Evolutionary conservation across 2,329 filamentous ascomycete species (phyloP), one percentile per base, ranked within the genome.

Genomic region (Chrysoporthe deuterocubensis): DNA sequence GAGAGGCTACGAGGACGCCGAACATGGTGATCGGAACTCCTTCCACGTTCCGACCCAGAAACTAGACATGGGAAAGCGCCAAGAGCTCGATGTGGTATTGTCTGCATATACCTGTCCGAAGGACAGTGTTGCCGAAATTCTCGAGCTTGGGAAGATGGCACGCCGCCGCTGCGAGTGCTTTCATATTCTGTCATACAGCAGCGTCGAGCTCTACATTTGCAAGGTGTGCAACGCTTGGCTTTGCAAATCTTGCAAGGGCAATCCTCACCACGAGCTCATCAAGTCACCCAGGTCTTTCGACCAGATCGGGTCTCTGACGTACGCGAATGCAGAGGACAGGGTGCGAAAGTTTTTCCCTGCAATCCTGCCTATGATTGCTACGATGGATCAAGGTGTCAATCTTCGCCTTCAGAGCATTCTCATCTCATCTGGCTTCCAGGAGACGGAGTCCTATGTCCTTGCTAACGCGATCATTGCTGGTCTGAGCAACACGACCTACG

Each of bases 201-300:
- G 68, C 34, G 52, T 66, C 32, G 68, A 68, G 32, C 52, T 70
- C 4, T 60, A 61, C 18, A 54, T 57, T 7, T 83, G 81, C 66
- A n/a, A 50, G 0, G 69, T 72, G 5, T 83, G 81, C 67, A 71
- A 67, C 7, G 74, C 74, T 7, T 76, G 76, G n/a, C 77, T 79
- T 16, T 83, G 81, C 71, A 68, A 69, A 13, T 73, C 69, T 40
- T 83, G 81, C 66, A 71, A 73, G 9, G 79, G 80, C 1, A 82
- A 82, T 43, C 81, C 81, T 0, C 44, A 56, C 0, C 81, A 83
- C 67, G 34, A 72, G 1, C 77, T 77, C 60, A 26, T 16, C 5
- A 40, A 64, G 2, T 65, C 59, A 16, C n/a, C 11, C 21, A 16
- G 48, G 21, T 61, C 66, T 1, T 54, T 66, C 40, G 62, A 70